A percentile compares a stretch with the other conserved stretches of the same genome.
Conservation (phyloP, 257 asterid species). For the Rauvolfia tetraphylla region DNA sequence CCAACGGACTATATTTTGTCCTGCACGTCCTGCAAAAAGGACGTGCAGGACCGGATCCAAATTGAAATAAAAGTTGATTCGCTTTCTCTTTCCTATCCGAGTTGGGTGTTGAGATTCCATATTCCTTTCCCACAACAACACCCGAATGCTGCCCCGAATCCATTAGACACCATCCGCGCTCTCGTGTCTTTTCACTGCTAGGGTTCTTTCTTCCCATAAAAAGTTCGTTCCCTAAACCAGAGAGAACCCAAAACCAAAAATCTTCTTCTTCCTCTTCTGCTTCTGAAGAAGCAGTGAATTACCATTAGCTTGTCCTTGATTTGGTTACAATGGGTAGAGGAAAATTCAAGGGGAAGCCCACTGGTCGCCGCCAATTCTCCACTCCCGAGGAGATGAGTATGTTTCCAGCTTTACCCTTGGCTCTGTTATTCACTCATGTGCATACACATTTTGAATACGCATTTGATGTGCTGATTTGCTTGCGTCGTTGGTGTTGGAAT, state of each 20-base stretch:
- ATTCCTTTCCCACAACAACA: not conserved
- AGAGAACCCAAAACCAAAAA: not conserved
- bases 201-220: not conserved
- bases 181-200: not conserved
- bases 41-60: too few relatives aligned
- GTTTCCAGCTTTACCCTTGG: constrained; percentile 4
- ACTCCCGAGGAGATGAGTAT: constrained; percentile 45
- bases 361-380: constrained; percentile 55
- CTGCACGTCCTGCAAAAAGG: too few relatives aligned
- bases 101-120: not conserved
- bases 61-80: not conserved
- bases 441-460: not conserved
- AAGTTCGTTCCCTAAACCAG: not conserved
- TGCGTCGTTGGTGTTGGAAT: not conserved
- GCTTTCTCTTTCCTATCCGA: not conserved
- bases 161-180: not conserved
- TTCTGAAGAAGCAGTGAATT: not conserved
- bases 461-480: not conserved
- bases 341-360: constrained; percentile 51
- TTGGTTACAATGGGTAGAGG: constrained; percentile 40
- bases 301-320: not conserved
- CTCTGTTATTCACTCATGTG: not conserved
- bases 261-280: constrained; percentile 1
- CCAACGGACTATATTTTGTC: too few relatives aligned
- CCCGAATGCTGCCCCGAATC: not conserved